Base-by-base conservation (phyloP, 176 grass and related monocot genomes). In the Triticum urartu region DNA sequence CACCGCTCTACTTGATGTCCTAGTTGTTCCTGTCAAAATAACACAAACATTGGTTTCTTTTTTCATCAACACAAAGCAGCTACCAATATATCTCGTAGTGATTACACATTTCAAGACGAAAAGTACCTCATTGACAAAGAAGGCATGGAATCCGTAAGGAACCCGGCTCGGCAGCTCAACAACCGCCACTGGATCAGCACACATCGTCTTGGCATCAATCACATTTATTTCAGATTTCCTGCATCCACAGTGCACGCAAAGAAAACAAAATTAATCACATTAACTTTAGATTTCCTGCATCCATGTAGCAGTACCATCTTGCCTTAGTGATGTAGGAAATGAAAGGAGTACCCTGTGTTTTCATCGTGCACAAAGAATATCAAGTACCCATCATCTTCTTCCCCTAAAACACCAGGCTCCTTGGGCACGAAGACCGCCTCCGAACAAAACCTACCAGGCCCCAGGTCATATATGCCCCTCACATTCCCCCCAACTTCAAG, bases 151-250 rank as follows among this genome's bases (percentile, higher is more conserved):
- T 81, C 96, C 91, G 14, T 94, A 91, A 25, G 96, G 96, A 79
- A 95, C 93, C 71, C 96, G 90, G 36, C 66, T 80, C 21, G 93
- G 96, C 64, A 95, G 86, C 71, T 92, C 91, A 38, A 95, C 86
- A 35, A 95, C 88, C 22, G 93, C 96, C 21, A 92, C 90, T 64
- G 91, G 91, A 75, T 95, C 96, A 35, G 79, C 63, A 11, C 86
- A 94, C 96, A 98, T 95, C 1, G 95, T 94, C 81, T 95, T 98
- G 3, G 93, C 95, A 73, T 98, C 91, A 66, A 98, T 95, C 33
- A 98, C 91, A 84, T 92, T 89, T 5, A 89, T 88, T 89, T 90
- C 91, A 48, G 95, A 98, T 88, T 91, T 92, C 81, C 95, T 98
- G 48, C 78, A 73, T 43, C 45, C 68, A 92, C 6, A 7, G 54